Evolutionary conservation across 352 stramenopile species (phyloP), one percentile per base, ranked within the genome.

Genomic region (Globisporangium splendens): DNA sequence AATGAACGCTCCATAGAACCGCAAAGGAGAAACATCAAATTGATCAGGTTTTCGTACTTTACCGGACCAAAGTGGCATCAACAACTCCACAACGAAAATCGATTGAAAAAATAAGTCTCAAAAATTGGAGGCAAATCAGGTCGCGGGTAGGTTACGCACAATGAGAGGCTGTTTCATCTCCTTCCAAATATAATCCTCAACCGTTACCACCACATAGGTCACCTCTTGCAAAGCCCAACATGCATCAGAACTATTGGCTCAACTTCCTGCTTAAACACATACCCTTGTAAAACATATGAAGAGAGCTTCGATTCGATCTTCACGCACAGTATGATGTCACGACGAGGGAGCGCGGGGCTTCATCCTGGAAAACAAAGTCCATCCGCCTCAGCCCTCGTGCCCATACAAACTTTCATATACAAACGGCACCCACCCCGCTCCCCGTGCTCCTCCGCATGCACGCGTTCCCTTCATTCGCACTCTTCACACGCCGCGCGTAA

Each of bases 331-430:
- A 8, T 43, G 38, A 43, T 43, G 38, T 43, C 38, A 43, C 14
- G 38, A 43, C 8, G 38, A 43, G 38, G 11, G 38, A 43, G 35
- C 12, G 35, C 35, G 35, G 35, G 35, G 35, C n/a, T 41, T 43
- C 38, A 43, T 43, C 38, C 38, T 31, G 24, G 38, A 43, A 43
- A 43, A 43, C 8, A 31, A 31, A 31, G 5, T 38, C 50, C 31
- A 55, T 55, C 31, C 31, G 18, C n/a, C 21, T 17, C 24, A 11
- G 38, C 38, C 24, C 18, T 8, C 20, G 20, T 31, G 24, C 2
- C 24, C 39, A 49, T 57, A 57, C 51, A 57, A 57, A 57, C 14
- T 8, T 24, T 42, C 51, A 56, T 57, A 57, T 10, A 22, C 48
- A 57, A 8, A 8, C 2, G 10, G 8, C 14, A 13, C 38, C 10